phyloP scores from a whole-genome alignment of 805 yeast species.

The Komagataella mondaviorum region DNA sequence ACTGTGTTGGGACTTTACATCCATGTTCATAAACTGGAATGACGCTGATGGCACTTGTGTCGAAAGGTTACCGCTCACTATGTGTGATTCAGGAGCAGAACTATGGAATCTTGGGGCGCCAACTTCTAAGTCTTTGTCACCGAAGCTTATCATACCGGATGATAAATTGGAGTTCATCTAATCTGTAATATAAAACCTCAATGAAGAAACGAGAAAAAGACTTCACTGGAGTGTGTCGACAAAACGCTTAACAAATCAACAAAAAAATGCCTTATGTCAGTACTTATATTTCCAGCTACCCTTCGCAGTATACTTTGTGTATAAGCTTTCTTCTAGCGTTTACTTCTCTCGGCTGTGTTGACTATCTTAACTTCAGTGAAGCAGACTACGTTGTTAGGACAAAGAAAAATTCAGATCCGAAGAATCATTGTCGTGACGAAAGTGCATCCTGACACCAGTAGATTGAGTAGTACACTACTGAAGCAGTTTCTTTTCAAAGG shows the following conservation, averaged over 20 bases:
- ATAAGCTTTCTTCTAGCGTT: neutral
- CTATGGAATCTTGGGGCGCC: neutral
- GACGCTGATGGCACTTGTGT: neutral
- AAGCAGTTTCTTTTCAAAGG: neutral
- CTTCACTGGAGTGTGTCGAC: neutral
- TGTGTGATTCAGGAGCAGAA: neutral
- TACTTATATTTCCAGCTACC: neutral
- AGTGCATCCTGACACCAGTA: neutral
- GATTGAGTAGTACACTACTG: neutral
- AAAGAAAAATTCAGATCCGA: slow-evolving; percentile 2
- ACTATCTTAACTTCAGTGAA: neutral
- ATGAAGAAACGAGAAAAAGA: neutral
- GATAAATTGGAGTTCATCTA: neutral
- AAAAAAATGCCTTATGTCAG: neutral
- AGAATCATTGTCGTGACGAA: neutral
- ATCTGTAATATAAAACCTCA: neutral
- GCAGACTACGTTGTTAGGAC: neutral
- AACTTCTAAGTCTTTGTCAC: neutral
- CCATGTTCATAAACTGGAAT: neutral
- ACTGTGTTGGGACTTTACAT: neutral
- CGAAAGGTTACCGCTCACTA: neutral
- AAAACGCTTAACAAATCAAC: neutral
- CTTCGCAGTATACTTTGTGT: neutral
- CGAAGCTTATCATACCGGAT: neutral
- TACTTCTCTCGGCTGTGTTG: neutral